Evolutionary conservation across 139 green algal genomes (phyloP), one percentile per base, ranked within the genome.

Genomic region (Chloropicon primus): DNA sequence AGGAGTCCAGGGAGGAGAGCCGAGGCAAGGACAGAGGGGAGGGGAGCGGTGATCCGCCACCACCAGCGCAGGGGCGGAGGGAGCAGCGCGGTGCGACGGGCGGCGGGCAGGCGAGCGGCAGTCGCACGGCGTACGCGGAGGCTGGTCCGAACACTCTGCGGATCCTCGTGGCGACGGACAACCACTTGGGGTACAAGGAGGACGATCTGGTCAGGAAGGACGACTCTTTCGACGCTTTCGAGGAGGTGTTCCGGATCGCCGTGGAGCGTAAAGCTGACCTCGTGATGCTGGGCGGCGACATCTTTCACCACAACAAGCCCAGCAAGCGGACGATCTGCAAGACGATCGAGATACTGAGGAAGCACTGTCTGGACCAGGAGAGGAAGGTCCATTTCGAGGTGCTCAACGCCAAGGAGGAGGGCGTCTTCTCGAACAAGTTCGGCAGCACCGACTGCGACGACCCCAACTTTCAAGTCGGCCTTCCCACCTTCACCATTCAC

Each of bases 401-500:
- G 17, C 75, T 97, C 24, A 93, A 84, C 77, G 88, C 97, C 78
- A 88, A 96, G 80, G 75, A 62, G 41, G 41, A 62, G 10, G 17
- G 17, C 41, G 41, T 62, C 10, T 62, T 62, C 41, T 62, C 72
- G 0, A 22, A 84, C 24, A 96, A 95, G 75, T 98, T 98, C 83
- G 89, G 91, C n/a, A 53, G 78, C 1, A 92, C 90, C 72, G 98
- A 99, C 84, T 98, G 90, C 76, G 80, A 95, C 77, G 88, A 97
- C 79, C 87, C 91, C 22, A 90, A 97, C 85, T 86, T 93, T 53
- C 97, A 97, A 78, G 85, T 99, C 3, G 91, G 89, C 2, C 86
- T 99, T 75, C 95, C 95, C 2, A 89, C 98, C 24, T 97, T 99
- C 85, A 97, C 89, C 28, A 97, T 99, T 80, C 95, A 99, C 78